Base-by-base conservation (phyloP, 2,329 filamentous ascomycete species). In the Cladophialophora immunda region DNA sequence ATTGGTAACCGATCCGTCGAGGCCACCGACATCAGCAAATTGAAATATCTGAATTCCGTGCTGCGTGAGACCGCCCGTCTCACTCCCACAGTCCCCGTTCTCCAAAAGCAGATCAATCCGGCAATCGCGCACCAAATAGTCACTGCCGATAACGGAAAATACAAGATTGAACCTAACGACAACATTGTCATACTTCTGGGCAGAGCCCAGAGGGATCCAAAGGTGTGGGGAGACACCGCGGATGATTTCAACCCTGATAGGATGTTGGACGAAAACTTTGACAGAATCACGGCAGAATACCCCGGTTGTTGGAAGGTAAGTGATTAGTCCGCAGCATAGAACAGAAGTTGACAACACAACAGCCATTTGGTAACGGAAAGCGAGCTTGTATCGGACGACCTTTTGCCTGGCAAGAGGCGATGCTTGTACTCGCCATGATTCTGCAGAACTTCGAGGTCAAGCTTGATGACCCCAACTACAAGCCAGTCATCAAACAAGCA, bases 341-440 rank as follows among this genome's bases (percentile, higher is more conserved):
- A 7, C 27, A 17, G 9, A 29, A 32, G 29, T 34, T 61, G 36
- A 34, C 19, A 13, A 50, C n/a, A 13, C 8, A 34, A 8, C 90
- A 91, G 77, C 90, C 91, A 4, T 93, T 93, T 71, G 91, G 91
- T 0, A 90, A 91, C 65, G 90, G 90, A 0, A 82, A 85, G 69
- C 81, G 91, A 60, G 88, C 82, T 0, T 94, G 90, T 71, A 93
- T 93, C 65, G 91, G 91, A 2, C 81, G 90, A 1, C 83, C 86
- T 0, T 93, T 93, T 75, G 90, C 91, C 1, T 91, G 88, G 88
- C 90, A 93, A 73, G 91, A 93, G 77, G 83, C 85, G 1, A 74
- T 90, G 8, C 78, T 92, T 0, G 84, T 85, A 8, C 80, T 88
- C 71, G 86, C 87, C 0, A 83, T 90, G 73, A 75, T 92, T 13